These are phyloP conservation scores for Biscutella laevigata DNA, from an alignment of 441 rosid genomes.

Conservation along the genomic window DNA sequence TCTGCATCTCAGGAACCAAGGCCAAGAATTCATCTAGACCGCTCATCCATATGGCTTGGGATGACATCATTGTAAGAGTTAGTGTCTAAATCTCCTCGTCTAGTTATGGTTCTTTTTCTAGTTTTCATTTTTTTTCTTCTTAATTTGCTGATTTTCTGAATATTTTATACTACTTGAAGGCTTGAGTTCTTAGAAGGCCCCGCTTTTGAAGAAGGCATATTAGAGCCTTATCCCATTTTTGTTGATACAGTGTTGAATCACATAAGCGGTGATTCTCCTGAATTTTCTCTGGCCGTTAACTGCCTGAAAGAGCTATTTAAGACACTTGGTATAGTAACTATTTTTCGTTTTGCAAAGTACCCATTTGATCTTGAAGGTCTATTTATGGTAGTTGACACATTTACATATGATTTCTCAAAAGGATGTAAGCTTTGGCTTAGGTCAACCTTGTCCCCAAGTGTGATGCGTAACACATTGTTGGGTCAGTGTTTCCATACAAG, in stretches of 20 bases:
- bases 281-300: slow-evolving; percentile 81
- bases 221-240: slow-evolving; percentile 92
- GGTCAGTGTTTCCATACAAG: slow-evolving; percentile 98
- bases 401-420: slow-evolving; percentile 29
- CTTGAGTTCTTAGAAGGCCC: slow-evolving; percentile 94
- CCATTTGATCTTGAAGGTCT: slow-evolving; percentile 1
- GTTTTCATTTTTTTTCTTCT: slow-evolving; percentile 6
- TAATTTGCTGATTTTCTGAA: slow-evolving; percentile 26
- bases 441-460: slow-evolving; percentile 92
- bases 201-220: slow-evolving; percentile 92
- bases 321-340: slow-evolving; percentile 69
- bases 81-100: slow-evolving; percentile 26
- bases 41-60: slow-evolving; percentile 83
- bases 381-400: slow-evolving; percentile 10
- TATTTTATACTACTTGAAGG: slow-evolving; percentile 43
- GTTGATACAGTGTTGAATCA: slow-evolving; percentile 92
- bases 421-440: slow-evolving; percentile 99
- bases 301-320: slow-evolving; percentile 89
- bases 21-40: slow-evolving; percentile 73
- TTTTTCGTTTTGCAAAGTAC: slow-evolving; percentile 6
- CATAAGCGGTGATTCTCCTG: slow-evolving; percentile 79
- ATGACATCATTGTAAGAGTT: slow-evolving; percentile 83
- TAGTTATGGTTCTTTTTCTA: not conserved
- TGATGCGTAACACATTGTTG: slow-evolving; percentile 90
- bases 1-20: slow-evolving; percentile 50